These are phyloP conservation scores for Calycina herbarum DNA, from an alignment of 2,329 filamentous ascomycete genomes.

Conservation along the genomic window DNA sequence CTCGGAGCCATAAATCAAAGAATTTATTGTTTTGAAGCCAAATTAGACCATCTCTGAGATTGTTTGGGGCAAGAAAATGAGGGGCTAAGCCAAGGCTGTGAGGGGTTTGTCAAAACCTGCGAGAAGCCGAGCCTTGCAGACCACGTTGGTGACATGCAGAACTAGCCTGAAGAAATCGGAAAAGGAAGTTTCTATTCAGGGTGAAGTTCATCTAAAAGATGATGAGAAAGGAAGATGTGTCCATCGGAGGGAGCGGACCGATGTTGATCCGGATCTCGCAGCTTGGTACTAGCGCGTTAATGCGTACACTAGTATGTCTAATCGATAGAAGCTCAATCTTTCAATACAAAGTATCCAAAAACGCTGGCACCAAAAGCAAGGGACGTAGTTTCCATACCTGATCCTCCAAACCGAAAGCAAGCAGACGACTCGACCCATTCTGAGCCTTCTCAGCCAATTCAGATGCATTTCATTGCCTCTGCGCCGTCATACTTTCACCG, in stretches of 20 bases:
- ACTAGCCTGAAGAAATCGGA: background rate
- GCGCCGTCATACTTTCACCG: conserved; percentile 33
- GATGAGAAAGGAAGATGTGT: too few relatives aligned
- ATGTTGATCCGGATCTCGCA: too few relatives aligned
- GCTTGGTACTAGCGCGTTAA: background rate
- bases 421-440: conserved; percentile 15
- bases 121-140: background rate
- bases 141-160: background rate
- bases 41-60: too few relatives aligned
- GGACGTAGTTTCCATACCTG: conserved; percentile 16
- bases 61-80: background rate
- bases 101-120: conserved; percentile 1
- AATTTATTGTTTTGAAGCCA: too few relatives aligned
- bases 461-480: conserved; percentile 40
- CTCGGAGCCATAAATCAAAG: too few relatives aligned
- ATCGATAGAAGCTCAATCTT: conserved; percentile 6
- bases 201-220: too few relatives aligned
- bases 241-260: too few relatives aligned
- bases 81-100: conserved; percentile 2
- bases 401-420: conserved; percentile 11
- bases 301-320: background rate
- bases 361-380: conserved; percentile 11
- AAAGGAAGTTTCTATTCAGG: background rate
- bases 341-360: conserved; percentile 9
- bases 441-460: conserved; percentile 26